Evolutionary conservation across 768 basidiomycete genomes (phyloP), one percentile per base, ranked within the genome.

Genomic region (Xanthoconium stramineum): DNA sequence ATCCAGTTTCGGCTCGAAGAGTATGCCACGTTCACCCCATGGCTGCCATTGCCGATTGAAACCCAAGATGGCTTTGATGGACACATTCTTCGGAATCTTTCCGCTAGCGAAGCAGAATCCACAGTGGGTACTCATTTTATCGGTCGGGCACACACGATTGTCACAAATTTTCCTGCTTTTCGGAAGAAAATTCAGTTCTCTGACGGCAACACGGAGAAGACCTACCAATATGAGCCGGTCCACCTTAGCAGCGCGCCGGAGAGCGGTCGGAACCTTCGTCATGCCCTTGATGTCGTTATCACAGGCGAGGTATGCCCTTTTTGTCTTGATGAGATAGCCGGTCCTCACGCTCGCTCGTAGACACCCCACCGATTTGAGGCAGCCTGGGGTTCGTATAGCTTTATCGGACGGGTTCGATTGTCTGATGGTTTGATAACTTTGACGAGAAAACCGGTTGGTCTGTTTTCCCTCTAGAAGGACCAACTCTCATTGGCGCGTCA

Each of bases 331-430:
- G 64, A 33, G 54, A 55, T 8, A 59, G 57, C 6, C 43, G 38
- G 32, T 58, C 40, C 65, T 72, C 62, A 71, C 71, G 65, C 32
- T 56, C 17, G 32, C 45, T 43, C 7, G 29, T 56, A 86, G 85
- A 86, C 85, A 2, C 72, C 78, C 44, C 69, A 62, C 46, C 75
- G 76, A 46, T 80, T 83, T 52, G 83, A 83, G 56, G 72, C 74
- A 38, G 83, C 84, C 9, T 91, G 89, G 86, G 85, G 83, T 6
- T 80, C 82, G 12, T 88, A 81, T 68, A 77, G 68, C 55, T 83
- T 85, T 64, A 73, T 75, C 12, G 89, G 89, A 47, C 74, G 80
- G 28, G 76, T 88, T 44, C 74, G 80, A 35, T 57, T 73, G 29
- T 73, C 74, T 38, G 82, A 87, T 65, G 88, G 88, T 17, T 69